Evolutionary conservation across 2,329 filamentous ascomycete genomes (phyloP).

Genomic region (Cladosporium phlei): DNA sequence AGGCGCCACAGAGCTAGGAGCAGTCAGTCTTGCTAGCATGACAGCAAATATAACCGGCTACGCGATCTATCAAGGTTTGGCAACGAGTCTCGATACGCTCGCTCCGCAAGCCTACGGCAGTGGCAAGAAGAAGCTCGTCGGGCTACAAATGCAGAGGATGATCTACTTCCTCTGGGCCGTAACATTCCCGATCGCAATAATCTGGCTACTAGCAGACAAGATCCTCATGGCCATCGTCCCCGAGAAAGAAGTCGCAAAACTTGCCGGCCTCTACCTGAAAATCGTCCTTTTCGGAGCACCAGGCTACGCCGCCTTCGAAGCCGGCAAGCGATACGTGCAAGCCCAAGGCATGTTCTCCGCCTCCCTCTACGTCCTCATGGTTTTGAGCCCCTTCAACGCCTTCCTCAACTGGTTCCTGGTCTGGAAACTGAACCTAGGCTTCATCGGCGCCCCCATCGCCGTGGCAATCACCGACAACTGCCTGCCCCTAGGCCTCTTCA

Average conservation of each 20-base stretch:
- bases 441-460: slow-evolving; percentile 72
- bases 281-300: slow-evolving; percentile 65
- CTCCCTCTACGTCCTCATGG: slow-evolving; percentile 72
- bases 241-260: slow-evolving; percentile 60
- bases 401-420: slow-evolving; percentile 75
- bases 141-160: slow-evolving; percentile 75
- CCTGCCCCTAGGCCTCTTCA: slow-evolving; percentile 62
- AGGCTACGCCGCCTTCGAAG: slow-evolving; percentile 70
- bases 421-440: slow-evolving; percentile 63
- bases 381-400: slow-evolving; percentile 76
- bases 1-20: slow-evolving; percentile 42
- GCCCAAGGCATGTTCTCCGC: slow-evolving; percentile 81
- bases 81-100: slow-evolving; percentile 83
- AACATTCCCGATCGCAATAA: slow-evolving; percentile 64
- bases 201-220: slow-evolving; percentile 64
- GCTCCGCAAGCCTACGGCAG: slow-evolving; percentile 91
- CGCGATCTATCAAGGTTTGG: slow-evolving; percentile 54
- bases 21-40: slow-evolving; percentile 43
- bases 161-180: slow-evolving; percentile 67
- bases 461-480: slow-evolving; percentile 70
- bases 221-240: slow-evolving; percentile 63
- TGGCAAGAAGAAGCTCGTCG: slow-evolving; percentile 80
- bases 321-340: slow-evolving; percentile 78
- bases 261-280: slow-evolving; percentile 69
- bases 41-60: slow-evolving; percentile 44